phyloP scores from a whole-genome alignment of 1,139 yeast genomes.

The Blastobotrys capitulatus region DNA sequence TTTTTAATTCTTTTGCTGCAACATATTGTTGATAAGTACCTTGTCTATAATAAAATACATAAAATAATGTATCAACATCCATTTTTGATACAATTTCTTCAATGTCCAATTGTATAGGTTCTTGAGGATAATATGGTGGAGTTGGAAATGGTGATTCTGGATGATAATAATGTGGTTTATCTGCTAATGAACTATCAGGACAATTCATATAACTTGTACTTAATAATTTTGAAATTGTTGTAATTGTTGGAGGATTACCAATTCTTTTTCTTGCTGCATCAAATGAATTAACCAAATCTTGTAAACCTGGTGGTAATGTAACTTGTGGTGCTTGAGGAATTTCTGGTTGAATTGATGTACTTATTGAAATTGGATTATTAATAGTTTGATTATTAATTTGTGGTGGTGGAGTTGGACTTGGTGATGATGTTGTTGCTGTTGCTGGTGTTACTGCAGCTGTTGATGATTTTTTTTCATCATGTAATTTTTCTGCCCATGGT shows the following conservation, averaged over 20 bases:
- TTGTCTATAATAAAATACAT: conserved; percentile 80
- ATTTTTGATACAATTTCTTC: conserved; percentile 56
- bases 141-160: conserved; percentile 90
- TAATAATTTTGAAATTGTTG: conserved; percentile 51
- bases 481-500: conserved; percentile 24
- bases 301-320: conserved; percentile 44
- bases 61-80: conserved; percentile 84
- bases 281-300: conserved; percentile 42
- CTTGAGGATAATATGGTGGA: conserved; percentile 87
- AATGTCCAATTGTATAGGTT: conserved; percentile 50
- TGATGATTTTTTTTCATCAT: neutral
- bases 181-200: conserved; percentile 91
- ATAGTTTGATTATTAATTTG: neutral
- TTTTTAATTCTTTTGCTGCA: conserved; percentile 76
- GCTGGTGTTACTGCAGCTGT: conserved; percentile 2
- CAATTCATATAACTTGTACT: conserved; percentile 79
- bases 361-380: neutral
- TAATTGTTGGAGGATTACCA: conserved; percentile 50
- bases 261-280: conserved; percentile 43
- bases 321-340: conserved; percentile 15
- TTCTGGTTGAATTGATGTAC: conserved; percentile 9
- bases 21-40: conserved; percentile 68
- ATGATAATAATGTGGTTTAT: conserved; percentile 72
- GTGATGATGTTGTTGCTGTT: conserved; percentile 4
- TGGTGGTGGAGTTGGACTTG: conserved; percentile 10